phyloP scores from a whole-genome alignment of 768 basidiomycete genomes.

The Lepiota brunneoincarnata region DNA sequence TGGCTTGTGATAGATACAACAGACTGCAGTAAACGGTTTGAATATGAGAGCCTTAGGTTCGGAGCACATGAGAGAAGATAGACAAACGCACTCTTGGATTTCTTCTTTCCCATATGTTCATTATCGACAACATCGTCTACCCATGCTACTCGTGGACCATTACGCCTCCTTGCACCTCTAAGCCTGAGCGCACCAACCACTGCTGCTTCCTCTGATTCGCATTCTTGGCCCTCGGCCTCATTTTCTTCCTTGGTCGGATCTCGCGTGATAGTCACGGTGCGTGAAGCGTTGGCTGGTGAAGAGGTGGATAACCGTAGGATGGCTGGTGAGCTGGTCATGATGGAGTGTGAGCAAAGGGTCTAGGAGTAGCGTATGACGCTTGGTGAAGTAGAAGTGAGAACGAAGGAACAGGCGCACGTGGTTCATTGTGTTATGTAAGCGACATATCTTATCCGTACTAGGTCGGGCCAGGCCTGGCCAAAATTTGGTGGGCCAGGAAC shows the following conservation, averaged over 20 bases:
- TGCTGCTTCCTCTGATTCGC: constrained; percentile 16
- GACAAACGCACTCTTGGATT: constrained; percentile 78
- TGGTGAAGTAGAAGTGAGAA: no score
- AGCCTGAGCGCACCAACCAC: constrained; percentile 56
- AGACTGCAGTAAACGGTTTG: constrained; percentile 57
- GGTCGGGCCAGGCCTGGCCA: no score
- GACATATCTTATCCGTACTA: no score
- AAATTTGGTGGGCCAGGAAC: no score
- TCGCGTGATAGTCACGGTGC: constrained; percentile 48
- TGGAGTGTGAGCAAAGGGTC: no score
- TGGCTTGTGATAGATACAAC: constrained; percentile 92
- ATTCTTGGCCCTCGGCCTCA: constrained; percentile 13
- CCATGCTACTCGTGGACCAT: constrained; percentile 72
- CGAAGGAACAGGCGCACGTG: no score
- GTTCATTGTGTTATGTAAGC: no score
- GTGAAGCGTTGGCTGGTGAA: constrained; percentile 48
- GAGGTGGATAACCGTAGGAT: constrained; percentile 34
- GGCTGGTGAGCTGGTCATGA: constrained; percentile 14
- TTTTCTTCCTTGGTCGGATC: constrained; percentile 28
- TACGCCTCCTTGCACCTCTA: constrained; percentile 42
- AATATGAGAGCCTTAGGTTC: background rate
- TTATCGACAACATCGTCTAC: constrained; percentile 86
- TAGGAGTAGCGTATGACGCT: no score
- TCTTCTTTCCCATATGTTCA: constrained; percentile 85
- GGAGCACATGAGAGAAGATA: background rate